Percentiles rank a stretch among this genome's conserved stretches.
Evolutionary conservation across 2,329 filamentous ascomycete species (phyloP).

Genomic region (Acrocalymma vagum): DNA sequence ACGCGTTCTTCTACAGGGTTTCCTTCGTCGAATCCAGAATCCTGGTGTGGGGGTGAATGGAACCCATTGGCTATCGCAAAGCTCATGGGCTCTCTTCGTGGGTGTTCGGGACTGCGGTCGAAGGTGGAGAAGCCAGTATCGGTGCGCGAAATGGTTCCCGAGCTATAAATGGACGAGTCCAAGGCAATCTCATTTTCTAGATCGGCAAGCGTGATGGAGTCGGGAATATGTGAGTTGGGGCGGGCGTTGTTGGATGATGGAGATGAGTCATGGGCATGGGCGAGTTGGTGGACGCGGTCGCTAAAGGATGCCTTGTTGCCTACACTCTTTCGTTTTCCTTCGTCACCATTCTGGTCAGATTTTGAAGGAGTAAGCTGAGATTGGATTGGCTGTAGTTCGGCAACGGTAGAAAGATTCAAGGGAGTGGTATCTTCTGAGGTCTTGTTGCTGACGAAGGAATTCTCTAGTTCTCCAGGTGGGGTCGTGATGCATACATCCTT

Average conservation of each 20-base stretch:
- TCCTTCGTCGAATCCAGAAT: slow-evolving; percentile 45
- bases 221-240: slow-evolving; percentile 22
- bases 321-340: slow-evolving; percentile 22
- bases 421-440: slow-evolving; percentile 34
- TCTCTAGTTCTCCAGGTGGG: slow-evolving; percentile 40
- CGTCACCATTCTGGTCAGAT: slow-evolving; percentile 9
- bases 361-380: slow-evolving; percentile 15
- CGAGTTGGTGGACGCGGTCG: slow-evolving; percentile 42
- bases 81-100: slow-evolving; percentile 21
- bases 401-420: slow-evolving; percentile 29
- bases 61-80: slow-evolving; percentile 33
- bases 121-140: slow-evolving; percentile 37
- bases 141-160: slow-evolving; percentile 31
- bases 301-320: slow-evolving; percentile 42
- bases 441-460: slow-evolving; percentile 33
- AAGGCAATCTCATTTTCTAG: slow-evolving; percentile 42
- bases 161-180: slow-evolving; percentile 34
- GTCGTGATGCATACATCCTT: slow-evolving; percentile 47
- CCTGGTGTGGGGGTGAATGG: slow-evolving; percentile 42
- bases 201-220: slow-evolving; percentile 32
- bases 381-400: slow-evolving; percentile 28
- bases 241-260: neutral
- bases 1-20: slow-evolving; percentile 22
- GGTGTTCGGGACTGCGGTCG: slow-evolving; percentile 24
- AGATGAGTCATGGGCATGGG: slow-evolving; percentile 17